Conservation (phyloP, 192 early-diverging fungal species). For the Ambispora gerdemannii region DNA sequence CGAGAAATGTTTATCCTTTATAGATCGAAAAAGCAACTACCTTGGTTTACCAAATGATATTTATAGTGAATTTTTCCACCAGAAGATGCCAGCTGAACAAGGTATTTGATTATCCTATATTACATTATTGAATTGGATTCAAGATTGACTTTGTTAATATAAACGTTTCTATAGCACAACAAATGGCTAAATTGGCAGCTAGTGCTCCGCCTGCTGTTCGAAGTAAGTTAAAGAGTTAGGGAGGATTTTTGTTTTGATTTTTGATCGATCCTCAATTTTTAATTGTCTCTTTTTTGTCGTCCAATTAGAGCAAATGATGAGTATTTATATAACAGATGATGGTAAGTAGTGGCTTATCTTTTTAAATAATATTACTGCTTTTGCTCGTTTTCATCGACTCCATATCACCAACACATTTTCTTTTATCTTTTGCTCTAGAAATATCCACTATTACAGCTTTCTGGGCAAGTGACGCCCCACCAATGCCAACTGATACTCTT, state of each 20-base stretch:
- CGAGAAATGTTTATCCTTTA: no score
- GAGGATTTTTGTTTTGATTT: background rate
- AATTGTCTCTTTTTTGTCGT: background rate
- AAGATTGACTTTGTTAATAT: no score
- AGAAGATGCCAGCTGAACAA: background rate
- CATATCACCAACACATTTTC: background rate
- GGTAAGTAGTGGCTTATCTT: background rate
- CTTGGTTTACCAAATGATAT: background rate
- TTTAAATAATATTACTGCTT: background rate
- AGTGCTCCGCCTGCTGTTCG: background rate
- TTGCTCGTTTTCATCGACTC: background rate
- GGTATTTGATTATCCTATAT: no score
- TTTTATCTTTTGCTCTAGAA: background rate
- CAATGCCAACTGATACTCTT: background rate
- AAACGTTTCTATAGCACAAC: no score
- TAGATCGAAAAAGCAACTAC: background rate
- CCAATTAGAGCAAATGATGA: slow-evolving; percentile 3
- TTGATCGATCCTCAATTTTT: background rate
- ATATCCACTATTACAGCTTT: background rate
- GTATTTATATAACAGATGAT: slow-evolving; percentile 10
- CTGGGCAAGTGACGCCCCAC: background rate
- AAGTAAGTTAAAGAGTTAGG: background rate
- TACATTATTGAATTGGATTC: no score
- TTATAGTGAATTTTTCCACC: background rate
- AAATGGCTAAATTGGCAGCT: no score